phyloP scores from a whole-genome alignment of 352 stramenopile species.

The Albugo laibachii region DNA sequence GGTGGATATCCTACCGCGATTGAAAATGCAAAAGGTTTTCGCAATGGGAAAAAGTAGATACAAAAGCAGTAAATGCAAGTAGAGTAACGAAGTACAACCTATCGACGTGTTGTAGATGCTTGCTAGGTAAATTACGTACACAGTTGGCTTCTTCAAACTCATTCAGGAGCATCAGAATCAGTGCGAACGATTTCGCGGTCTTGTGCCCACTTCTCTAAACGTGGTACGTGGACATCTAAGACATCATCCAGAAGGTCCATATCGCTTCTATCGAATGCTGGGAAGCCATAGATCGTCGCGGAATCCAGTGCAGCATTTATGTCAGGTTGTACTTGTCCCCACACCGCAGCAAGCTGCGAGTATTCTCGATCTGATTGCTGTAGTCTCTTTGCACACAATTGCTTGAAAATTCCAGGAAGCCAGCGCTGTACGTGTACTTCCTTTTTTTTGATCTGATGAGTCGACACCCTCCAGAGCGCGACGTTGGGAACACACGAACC shows the following conservation, averaged over 20 bases:
- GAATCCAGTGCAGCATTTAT: conserved; percentile 48
- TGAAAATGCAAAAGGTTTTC: too few species aligned
- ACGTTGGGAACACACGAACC: conserved; percentile 41
- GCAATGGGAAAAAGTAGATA: too few species aligned
- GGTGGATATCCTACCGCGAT: too few species aligned
- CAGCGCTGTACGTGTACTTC: conserved; percentile 44
- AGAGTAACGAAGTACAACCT: too few species aligned
- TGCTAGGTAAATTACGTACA: too few species aligned
- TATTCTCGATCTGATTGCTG: conserved; percentile 60
- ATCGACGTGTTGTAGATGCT: too few species aligned
- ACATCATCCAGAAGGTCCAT: conserved; percentile 68
- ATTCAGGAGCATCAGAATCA: too few species aligned
- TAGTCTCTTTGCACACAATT: conserved; percentile 44
- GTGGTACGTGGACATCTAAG: conserved; percentile 49
- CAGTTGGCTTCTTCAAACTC: too few species aligned
- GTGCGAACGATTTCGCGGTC: conserved; percentile 39
- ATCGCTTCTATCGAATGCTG: conserved; percentile 23
- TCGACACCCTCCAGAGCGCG: conserved; percentile 42
- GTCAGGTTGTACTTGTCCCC: conserved; percentile 47
- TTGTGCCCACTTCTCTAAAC: conserved; percentile 57
- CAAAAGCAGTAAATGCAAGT: too few species aligned
- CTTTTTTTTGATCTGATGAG: conserved; percentile 48
- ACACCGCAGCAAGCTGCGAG: conserved; percentile 50
- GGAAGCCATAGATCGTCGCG: conserved; percentile 35
- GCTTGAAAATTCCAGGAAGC: conserved; percentile 50